These are phyloP conservation scores for Cucurbita pepo DNA, from an alignment of 306 rosid species.

Conservation along the genomic window DNA sequence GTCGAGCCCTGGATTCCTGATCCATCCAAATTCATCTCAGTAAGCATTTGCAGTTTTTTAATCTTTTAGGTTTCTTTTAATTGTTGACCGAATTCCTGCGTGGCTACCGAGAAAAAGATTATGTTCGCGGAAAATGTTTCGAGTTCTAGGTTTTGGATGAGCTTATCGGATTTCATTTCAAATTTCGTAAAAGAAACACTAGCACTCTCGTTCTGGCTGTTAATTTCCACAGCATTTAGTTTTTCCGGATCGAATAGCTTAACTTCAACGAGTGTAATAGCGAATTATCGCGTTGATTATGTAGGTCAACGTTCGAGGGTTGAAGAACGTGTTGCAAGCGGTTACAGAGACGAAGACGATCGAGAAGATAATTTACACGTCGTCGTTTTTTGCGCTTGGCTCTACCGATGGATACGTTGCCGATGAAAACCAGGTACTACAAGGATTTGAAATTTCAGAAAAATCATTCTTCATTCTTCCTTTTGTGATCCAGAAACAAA, in stretches of 20 bases:
- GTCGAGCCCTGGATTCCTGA: conserved; percentile 98
- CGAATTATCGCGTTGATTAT: not conserved
- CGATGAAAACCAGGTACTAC: conserved; percentile 50
- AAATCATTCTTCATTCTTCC: not conserved
- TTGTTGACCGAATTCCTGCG: not conserved
- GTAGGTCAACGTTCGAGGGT: conserved; percentile 71
- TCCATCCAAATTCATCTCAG: conserved; percentile 54
- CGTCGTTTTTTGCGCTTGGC: conserved; percentile 80
- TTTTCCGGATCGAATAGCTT: not conserved
- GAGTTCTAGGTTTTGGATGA: not conserved
- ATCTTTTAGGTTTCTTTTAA: not conserved
- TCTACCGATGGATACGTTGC: conserved; percentile 55
- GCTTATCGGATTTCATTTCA: not conserved
- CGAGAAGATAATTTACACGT: conserved; percentile 62
- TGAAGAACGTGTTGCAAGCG: conserved; percentile 58
- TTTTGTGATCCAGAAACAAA: not conserved
- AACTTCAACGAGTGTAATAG: not conserved
- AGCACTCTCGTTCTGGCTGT: not conserved
- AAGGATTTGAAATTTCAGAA: not conserved
- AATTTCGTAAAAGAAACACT: not conserved
- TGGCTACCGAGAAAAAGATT: not conserved
- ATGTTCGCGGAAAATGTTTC: not conserved
- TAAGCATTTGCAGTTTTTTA: conserved; percentile 5
- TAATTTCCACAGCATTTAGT: not conserved
- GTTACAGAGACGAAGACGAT: conserved; percentile 50